phyloP scores from a whole-genome alignment of 2,329 filamentous ascomycete species.

The Pseudopithomyces maydicus region DNA sequence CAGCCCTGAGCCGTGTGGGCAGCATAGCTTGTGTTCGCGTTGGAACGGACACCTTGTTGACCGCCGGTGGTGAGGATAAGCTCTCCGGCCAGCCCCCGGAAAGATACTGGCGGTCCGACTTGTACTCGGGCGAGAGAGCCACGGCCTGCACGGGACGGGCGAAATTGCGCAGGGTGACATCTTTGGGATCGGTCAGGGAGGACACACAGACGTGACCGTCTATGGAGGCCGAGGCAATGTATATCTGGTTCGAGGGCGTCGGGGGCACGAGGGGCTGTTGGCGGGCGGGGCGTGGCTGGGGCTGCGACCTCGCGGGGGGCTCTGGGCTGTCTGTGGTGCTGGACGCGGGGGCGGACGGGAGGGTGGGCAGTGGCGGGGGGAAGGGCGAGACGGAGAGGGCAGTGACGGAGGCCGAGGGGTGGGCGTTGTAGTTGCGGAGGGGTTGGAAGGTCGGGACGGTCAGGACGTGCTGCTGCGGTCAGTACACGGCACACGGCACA shows the following conservation, averaged over 20 bases:
- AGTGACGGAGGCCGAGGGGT: conserved; percentile 83
- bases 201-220: conserved; percentile 95
- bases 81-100: conserved; percentile 89
- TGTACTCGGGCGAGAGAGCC: conserved; percentile 93
- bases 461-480: conserved; percentile 72
- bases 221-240: conserved; percentile 90
- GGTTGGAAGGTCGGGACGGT: conserved; percentile 81
- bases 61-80: conserved; percentile 86
- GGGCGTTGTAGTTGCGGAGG: conserved; percentile 86
- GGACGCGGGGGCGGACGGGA: conserved; percentile 23
- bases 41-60: conserved; percentile 75
- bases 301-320: conserved; percentile 30
- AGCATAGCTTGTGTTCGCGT: conserved; percentile 86
- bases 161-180: conserved; percentile 92
- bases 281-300: conserved; percentile 46
- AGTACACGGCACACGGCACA: conserved; percentile 7
- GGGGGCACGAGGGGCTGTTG: conserved; percentile 64
- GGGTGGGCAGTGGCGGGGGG: conserved; percentile 60
- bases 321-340: conserved; percentile 36
- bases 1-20: conserved; percentile 85
- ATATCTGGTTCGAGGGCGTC: conserved; percentile 86
- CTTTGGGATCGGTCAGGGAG: conserved; percentile 83
- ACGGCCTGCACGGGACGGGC: conserved; percentile 90
- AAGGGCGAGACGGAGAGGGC: conserved; percentile 88
- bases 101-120: conserved; percentile 83